Evolutionary conservation across 345 rosid species (phyloP).

Genomic region (Eutrema yunnanense): DNA sequence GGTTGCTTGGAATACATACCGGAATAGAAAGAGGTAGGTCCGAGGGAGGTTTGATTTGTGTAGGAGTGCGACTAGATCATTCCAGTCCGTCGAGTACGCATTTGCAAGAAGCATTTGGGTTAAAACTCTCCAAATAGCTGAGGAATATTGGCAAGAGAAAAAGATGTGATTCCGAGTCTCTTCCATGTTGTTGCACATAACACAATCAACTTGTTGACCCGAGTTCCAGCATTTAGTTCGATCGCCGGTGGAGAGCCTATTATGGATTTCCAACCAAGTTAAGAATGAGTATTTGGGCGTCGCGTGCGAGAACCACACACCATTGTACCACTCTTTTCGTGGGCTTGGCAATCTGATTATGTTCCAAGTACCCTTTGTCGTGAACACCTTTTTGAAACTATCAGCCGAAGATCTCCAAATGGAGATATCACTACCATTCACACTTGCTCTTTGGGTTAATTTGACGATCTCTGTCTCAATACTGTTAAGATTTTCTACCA

Average conservation of each 20-base stretch:
- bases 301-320: neutral
- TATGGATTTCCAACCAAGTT: neutral
- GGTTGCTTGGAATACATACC: no score
- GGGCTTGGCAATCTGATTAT: rapidly evolving
- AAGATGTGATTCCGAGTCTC: neutral
- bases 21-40: no score
- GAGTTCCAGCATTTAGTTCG: neutral
- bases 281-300: no score
- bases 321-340: neutral
- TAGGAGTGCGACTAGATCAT: no score
- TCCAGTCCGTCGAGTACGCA: neutral
- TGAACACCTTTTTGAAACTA: no score
- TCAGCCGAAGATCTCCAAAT: no score
- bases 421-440: no score
- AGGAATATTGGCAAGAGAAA: neutral
- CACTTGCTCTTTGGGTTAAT: no score
- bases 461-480: no score
- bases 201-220: neutral
- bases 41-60: no score
- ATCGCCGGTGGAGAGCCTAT: neutral
- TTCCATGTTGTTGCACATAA: neutral
- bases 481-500: no score
- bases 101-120: neutral
- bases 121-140: neutral
- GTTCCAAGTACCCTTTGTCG: neutral